A percentile compares a stretch with the other conserved stretches of the same genome.
Conservation (phyloP, 2,329 filamentous ascomycete genomes). For the Ilyonectria sp. region DNA sequence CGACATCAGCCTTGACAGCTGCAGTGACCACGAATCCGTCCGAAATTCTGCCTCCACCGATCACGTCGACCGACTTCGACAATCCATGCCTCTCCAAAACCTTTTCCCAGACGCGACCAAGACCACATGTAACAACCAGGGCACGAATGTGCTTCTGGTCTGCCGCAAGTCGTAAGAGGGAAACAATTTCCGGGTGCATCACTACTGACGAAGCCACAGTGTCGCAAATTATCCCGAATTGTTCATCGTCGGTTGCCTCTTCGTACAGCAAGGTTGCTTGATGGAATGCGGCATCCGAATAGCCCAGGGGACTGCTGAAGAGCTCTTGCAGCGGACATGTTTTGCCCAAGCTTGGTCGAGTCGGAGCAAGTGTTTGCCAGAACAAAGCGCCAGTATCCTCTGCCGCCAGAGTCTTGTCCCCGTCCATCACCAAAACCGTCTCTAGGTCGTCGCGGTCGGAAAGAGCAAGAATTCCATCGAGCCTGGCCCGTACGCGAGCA, state of each 20-base stretch:
- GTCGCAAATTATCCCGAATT: constrained; percentile 63
- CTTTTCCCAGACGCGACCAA: constrained; percentile 68
- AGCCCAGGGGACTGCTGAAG: constrained; percentile 63
- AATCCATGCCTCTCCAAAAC: constrained; percentile 63
- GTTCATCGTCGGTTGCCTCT: constrained; percentile 53
- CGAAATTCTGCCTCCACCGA: constrained; percentile 65
- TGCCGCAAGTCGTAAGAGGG: constrained; percentile 56
- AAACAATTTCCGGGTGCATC: constrained; percentile 64
- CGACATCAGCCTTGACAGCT: constrained; percentile 64
- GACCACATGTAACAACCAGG: constrained; percentile 70
- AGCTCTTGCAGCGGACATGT: constrained; percentile 57
- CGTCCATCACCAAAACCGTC: constrained; percentile 71
- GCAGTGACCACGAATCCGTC: constrained; percentile 67
- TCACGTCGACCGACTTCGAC: constrained; percentile 60
- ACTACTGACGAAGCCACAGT: constrained; percentile 57
- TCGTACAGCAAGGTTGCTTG: constrained; percentile 70
- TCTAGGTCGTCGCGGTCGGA: constrained; percentile 45
- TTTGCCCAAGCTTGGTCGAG: neutral
- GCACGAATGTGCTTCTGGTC: constrained; percentile 57
- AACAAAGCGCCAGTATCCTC: constrained; percentile 67
- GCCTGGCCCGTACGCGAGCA: constrained; percentile 39
- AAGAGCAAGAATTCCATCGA: constrained; percentile 50
- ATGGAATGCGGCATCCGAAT: constrained; percentile 69
- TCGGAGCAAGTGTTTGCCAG: constrained; percentile 55
- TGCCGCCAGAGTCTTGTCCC: constrained; percentile 67